These are phyloP conservation scores for Martensiomyces pterosporus DNA, from an alignment of 192 early-diverging fungal genomes.

Conservation along the genomic window DNA sequence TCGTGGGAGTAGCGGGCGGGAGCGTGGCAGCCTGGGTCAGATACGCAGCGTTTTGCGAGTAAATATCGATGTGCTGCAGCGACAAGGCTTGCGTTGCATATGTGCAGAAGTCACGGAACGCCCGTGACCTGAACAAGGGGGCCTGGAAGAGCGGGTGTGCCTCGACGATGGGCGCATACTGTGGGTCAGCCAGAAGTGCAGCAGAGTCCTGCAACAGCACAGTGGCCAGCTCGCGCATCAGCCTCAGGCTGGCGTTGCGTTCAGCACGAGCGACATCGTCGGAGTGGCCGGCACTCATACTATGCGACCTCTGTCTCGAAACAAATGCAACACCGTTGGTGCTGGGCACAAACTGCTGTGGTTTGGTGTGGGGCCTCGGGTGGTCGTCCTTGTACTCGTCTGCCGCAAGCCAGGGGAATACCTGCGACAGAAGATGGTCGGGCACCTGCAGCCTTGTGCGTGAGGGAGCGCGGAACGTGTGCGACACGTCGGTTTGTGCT, in stretches of 20 bases:
- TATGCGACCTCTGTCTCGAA: constrained; percentile 45
- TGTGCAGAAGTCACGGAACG: constrained; percentile 47
- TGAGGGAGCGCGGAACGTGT: constrained; percentile 35
- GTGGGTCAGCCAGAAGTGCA: constrained; percentile 40
- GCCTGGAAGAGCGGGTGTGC: constrained; percentile 39
- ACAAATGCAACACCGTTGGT: too few relatives aligned
- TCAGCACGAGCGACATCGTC: constrained; percentile 47
- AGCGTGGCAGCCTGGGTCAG: too few relatives aligned
- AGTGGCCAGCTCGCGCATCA: constrained; percentile 48
- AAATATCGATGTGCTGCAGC: constrained; percentile 33
- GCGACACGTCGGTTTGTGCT: constrained; percentile 16
- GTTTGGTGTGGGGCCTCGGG: too few relatives aligned
- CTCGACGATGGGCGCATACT: constrained; percentile 23
- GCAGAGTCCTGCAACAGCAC: constrained; percentile 48
- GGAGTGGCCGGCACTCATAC: constrained; percentile 39
- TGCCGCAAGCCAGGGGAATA: constrained; percentile 43
- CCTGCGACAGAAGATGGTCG: constrained; percentile 43
- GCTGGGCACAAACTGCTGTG: too few relatives aligned
- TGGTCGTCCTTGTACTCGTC: too few relatives aligned
- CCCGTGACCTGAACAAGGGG: constrained; percentile 41
- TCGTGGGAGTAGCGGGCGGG: too few relatives aligned
- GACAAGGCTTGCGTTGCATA: constrained; percentile 46
- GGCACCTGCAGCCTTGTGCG: constrained; percentile 49
- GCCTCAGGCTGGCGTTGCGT: constrained; percentile 37
- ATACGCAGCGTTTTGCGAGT: too few relatives aligned